Conservation (phyloP, 768 basidiomycete species). For the Phanerodontia chrysosporium region DNA sequence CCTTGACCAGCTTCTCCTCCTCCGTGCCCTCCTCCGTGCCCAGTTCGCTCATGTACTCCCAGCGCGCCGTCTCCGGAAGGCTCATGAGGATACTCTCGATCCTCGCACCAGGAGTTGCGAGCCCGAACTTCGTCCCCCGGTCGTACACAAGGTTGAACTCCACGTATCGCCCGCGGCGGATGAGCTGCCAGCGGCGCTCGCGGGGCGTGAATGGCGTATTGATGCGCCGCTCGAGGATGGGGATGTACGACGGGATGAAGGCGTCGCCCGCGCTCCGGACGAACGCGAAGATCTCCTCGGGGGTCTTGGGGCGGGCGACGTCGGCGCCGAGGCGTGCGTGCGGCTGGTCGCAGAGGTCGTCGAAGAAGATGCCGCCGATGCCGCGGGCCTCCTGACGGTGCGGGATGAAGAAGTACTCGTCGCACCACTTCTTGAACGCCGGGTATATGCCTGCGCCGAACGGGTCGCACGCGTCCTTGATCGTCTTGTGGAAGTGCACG, state of each 20-base stretch:
- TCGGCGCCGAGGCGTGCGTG: constrained; percentile 59
- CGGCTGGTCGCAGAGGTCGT: constrained; percentile 71
- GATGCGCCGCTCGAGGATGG: constrained; percentile 66
- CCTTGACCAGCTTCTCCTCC: constrained; percentile 48
- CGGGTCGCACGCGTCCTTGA: constrained; percentile 72
- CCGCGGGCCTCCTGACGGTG: constrained; percentile 87
- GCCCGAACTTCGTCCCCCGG: constrained; percentile 64
- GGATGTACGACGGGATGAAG: constrained; percentile 88
- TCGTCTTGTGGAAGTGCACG: constrained; percentile 75
- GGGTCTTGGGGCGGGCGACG: constrained; percentile 46
- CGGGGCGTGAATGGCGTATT: constrained; percentile 53
- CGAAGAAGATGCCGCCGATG: constrained; percentile 94
- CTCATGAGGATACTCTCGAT: constrained; percentile 66
- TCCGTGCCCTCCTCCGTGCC: constrained; percentile 42
- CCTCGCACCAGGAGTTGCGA: constrained; percentile 54
- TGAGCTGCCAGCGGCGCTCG: constrained; percentile 87
- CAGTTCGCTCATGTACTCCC: constrained; percentile 64
- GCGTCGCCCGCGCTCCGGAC: constrained; percentile 68
- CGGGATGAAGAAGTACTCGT: constrained; percentile 92
- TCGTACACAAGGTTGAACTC: constrained; percentile 81
- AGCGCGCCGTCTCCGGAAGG: constrained; percentile 60
- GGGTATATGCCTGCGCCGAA: constrained; percentile 69
- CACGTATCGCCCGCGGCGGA: constrained; percentile 89
- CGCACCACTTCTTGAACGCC: constrained; percentile 92
- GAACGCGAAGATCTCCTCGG: constrained; percentile 74